A percentile compares a stretch with the other conserved stretches of the same genome.
Conservation (phyloP, 192 early-diverging fungal species). For the Phycomyces nitens region DNA sequence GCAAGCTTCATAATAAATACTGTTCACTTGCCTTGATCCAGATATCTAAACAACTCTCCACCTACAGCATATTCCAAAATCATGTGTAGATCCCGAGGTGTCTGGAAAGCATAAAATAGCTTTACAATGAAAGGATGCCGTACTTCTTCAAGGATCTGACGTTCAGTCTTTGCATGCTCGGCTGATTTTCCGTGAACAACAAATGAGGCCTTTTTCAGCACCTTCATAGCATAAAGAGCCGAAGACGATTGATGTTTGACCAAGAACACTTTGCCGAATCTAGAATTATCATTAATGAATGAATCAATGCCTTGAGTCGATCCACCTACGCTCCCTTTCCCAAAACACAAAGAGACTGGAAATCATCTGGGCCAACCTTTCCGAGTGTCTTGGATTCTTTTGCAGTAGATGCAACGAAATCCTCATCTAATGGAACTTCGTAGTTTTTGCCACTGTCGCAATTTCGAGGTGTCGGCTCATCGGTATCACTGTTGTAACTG, state of each 20-base stretch:
- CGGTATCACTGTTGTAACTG: conserved; percentile 29
- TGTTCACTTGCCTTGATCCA: conserved; percentile 57
- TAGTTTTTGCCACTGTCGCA: conserved; percentile 13
- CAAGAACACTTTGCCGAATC: conserved; percentile 82
- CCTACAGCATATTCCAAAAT: conserved; percentile 87
- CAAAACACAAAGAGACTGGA: conserved; percentile 45
- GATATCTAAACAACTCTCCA: conserved; percentile 87
- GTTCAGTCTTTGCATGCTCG: conserved; percentile 77
- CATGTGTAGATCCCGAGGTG: conserved; percentile 75
- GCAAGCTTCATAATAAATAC: not conserved
- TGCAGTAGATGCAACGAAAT: conserved; percentile 25
- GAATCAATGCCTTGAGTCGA: conserved; percentile 3
- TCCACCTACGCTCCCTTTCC: conserved; percentile 51
- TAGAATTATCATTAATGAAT: conserved; percentile 1
- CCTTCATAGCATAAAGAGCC: conserved; percentile 86
- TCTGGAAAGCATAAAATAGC: conserved; percentile 91
- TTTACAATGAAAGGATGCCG: conserved; percentile 94
- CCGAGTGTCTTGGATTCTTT: conserved; percentile 3
- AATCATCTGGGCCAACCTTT: conserved; percentile 44
- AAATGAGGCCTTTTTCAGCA: conserved; percentile 83
- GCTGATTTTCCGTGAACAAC: conserved; percentile 74
- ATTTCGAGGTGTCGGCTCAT: conserved; percentile 24
- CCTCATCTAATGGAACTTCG: conserved; percentile 38
- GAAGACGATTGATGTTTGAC: conserved; percentile 61
- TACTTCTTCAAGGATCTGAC: conserved; percentile 81